These are phyloP conservation scores for Podospora pseudocomata DNA, from an alignment of 495 filamentous ascomycete species.

Conservation along the genomic window DNA sequence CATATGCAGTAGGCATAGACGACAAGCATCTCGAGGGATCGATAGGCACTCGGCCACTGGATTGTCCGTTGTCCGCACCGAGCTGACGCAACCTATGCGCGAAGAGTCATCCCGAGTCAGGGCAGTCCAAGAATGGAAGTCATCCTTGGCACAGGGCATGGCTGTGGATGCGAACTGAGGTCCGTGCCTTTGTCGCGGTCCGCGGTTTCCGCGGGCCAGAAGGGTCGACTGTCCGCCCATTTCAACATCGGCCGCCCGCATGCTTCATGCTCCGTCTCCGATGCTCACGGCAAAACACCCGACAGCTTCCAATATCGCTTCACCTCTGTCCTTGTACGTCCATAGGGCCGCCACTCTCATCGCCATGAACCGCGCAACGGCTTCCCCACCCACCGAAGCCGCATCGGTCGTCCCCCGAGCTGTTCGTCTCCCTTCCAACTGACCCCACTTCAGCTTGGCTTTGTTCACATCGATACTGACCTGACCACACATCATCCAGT, in stretches of 20 bases:
- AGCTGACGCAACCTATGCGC: not conserved
- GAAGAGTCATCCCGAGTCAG: not conserved
- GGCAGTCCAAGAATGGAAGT: not conserved
- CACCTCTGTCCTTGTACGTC: not conserved
- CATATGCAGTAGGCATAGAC: not conserved
- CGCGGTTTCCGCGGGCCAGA: not conserved
- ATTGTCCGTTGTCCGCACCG: not conserved
- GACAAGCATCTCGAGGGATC: not conserved
- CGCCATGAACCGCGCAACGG: not conserved
- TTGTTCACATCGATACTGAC: not conserved
- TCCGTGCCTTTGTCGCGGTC: not conserved
- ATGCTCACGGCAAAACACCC: not conserved
- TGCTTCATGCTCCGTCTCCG: not conserved
- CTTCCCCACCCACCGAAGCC: not conserved
- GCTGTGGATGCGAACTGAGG: not conserved
- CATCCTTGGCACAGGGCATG: not conserved
- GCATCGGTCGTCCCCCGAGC: constrained; percentile 14
- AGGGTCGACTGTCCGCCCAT: not conserved
- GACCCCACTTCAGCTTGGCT: not conserved
- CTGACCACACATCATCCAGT: constrained; percentile 10
- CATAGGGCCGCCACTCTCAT: not conserved
- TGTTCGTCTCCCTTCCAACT: constrained; percentile 10
- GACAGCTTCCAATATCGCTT: not conserved
- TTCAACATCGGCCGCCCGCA: not conserved
- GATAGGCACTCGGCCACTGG: not conserved